phyloP scores from a whole-genome alignment of 2,329 filamentous ascomycete genomes.

The Pseudogymnoascus destructans region DNA sequence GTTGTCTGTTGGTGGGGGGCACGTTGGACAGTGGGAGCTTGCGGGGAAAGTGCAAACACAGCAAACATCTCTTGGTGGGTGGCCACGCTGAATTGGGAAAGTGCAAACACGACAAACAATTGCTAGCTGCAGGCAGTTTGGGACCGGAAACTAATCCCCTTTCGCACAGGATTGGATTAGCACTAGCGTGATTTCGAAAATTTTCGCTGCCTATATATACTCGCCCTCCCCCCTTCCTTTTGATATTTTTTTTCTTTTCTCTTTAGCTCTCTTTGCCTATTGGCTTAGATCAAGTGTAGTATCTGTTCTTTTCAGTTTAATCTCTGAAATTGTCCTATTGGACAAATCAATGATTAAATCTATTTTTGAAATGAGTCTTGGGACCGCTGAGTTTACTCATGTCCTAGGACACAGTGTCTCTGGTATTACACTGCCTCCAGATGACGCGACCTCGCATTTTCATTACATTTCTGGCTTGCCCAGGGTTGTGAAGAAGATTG shows the following conservation, averaged over 20 bases:
- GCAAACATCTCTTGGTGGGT: background rate
- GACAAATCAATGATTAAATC: constrained; percentile 66
- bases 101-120: constrained; percentile 5
- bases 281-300: constrained; percentile 90
- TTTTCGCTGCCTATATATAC: background rate
- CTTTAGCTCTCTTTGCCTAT: constrained; percentile 43
- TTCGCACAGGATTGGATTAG: background rate
- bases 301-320: constrained; percentile 98
- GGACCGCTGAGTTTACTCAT: constrained; percentile 62
- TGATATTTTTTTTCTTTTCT: constrained; percentile 16
- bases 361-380: constrained; percentile 52
- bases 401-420: constrained; percentile 54
- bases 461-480: constrained; percentile 43
- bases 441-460: constrained; percentile 51
- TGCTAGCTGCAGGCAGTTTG: background rate
- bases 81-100: background rate
- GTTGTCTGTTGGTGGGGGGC: background rate
- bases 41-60: background rate
- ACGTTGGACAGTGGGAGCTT: background rate
- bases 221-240: background rate
- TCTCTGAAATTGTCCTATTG: constrained; percentile 70
- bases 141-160: background rate
- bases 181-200: constrained; percentile 5
- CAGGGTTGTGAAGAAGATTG: constrained; percentile 44
- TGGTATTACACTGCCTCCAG: constrained; percentile 63